Conservation (phyloP, 2,329 filamentous ascomycete genomes). For the Paraphaeosphaeria sporulosa region DNA sequence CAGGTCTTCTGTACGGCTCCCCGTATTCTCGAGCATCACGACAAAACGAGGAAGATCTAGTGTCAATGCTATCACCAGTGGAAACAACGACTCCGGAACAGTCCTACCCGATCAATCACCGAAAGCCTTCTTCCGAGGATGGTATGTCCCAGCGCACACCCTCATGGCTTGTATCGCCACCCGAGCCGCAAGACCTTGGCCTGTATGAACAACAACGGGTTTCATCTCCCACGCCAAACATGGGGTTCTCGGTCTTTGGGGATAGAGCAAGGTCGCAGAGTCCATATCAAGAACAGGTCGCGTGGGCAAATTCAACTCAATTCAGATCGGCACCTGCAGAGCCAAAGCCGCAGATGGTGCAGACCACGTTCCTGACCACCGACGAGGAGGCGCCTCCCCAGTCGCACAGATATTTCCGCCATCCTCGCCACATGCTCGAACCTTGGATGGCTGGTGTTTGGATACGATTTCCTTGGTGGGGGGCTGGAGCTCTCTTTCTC, state of each 20-base stretch:
- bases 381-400: background rate
- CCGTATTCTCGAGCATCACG: constrained; percentile 13
- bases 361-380: background rate
- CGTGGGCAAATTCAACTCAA: constrained; percentile 19
- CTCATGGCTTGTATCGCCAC: constrained; percentile 13
- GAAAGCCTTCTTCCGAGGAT: constrained; percentile 5
- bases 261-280: background rate
- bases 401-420: constrained; percentile 25
- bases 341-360: constrained; percentile 3
- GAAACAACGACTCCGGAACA: background rate
- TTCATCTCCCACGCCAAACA: constrained; percentile 6
- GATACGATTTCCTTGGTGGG: constrained; percentile 29
- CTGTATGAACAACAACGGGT: background rate
- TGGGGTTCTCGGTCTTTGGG: constrained; percentile 16
- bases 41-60: constrained; percentile 2
- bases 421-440: constrained; percentile 28
- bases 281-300: constrained; percentile 19
- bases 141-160: background rate
- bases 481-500: constrained; percentile 24
- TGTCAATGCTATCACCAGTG: constrained; percentile 5
- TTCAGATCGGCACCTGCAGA: constrained; percentile 8
- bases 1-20: constrained; percentile 4
- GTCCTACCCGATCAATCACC: constrained; percentile 6
- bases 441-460: constrained; percentile 30
- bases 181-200: constrained; percentile 2